Conservation (phyloP, 495 filamentous ascomycete species). For the Usnea hakonensis region DNA sequence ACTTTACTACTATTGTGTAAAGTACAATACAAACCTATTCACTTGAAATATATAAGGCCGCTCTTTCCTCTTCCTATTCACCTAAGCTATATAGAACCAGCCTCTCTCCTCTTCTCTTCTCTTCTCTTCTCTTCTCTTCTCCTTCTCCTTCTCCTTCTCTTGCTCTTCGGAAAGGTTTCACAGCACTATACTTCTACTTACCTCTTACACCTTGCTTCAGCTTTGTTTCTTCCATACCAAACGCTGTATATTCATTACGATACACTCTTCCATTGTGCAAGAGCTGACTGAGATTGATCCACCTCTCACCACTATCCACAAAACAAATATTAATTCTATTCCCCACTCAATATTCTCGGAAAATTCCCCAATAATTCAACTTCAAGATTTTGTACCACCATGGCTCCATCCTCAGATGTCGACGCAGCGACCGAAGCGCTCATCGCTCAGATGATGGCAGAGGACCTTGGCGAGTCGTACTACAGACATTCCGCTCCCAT, state of each 20-base stretch:
- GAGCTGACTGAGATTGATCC: background rate
- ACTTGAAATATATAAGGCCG: background rate
- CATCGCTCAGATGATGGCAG: slow-evolving; percentile 13
- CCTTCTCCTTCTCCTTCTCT: no score
- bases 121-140: no score
- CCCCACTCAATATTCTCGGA: background rate
- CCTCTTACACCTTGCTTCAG: background rate
- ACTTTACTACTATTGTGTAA: background rate
- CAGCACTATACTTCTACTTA: background rate
- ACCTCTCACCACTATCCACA: background rate
- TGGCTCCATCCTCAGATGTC: background rate
- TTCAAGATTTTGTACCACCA: background rate
- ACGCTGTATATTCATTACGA: background rate
- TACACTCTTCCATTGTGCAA: background rate
- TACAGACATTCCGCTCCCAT: background rate
- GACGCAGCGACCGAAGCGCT: slow-evolving; percentile 17
- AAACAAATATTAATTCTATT: background rate
- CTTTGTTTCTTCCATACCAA: background rate
- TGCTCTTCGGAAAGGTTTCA: no score
- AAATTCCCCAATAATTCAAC: background rate
- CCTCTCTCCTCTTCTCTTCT: no score
- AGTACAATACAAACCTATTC: background rate
- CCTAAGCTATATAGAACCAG: no score
- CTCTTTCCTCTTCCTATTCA: background rate
- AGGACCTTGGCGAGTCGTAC: slow-evolving; percentile 1